Evolutionary conservation across 2,329 filamentous ascomycete species (phyloP).

Genomic region (Cadophora luteo-olivacea): DNA sequence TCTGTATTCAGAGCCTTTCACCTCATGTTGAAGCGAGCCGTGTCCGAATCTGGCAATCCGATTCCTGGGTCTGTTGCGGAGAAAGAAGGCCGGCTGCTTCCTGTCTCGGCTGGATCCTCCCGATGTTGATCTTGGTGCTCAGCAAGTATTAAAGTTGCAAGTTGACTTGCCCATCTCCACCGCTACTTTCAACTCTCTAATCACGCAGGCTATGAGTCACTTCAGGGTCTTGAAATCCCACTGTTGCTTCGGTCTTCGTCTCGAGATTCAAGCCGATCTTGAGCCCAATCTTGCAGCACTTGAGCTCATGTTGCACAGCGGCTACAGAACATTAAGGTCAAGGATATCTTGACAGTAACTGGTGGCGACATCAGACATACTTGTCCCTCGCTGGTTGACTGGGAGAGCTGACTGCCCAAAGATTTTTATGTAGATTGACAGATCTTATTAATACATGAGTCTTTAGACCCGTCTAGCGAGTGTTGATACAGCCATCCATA

Average conservation of each 20-base stretch:
- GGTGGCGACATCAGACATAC: not conserved
- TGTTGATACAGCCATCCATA: constrained; percentile 12
- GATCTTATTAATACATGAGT: constrained; percentile 8
- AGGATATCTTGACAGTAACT: not conserved
- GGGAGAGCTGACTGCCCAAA: not conserved
- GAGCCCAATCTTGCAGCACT: not conserved
- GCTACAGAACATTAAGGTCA: not conserved
- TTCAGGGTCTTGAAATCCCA: not conserved
- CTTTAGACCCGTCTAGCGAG: not conserved
- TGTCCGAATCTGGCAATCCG: not conserved
- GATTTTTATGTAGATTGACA: not conserved
- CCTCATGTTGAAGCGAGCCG: not conserved
- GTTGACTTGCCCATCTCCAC: not conserved
- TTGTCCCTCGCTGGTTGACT: not conserved
- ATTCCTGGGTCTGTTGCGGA: not conserved
- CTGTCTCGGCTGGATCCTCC: not conserved
- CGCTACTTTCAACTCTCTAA: not conserved
- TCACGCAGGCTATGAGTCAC: not conserved
- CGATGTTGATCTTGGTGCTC: not conserved
- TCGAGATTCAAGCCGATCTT: not conserved
- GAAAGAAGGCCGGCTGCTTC: not conserved
- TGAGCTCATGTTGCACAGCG: not conserved
- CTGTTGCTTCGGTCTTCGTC: not conserved
- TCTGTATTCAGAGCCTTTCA: not conserved
- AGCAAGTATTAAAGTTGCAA: not conserved